phyloP scores from a whole-genome alignment of 768 basidiomycete species.

The Naganishia antarctica region DNA sequence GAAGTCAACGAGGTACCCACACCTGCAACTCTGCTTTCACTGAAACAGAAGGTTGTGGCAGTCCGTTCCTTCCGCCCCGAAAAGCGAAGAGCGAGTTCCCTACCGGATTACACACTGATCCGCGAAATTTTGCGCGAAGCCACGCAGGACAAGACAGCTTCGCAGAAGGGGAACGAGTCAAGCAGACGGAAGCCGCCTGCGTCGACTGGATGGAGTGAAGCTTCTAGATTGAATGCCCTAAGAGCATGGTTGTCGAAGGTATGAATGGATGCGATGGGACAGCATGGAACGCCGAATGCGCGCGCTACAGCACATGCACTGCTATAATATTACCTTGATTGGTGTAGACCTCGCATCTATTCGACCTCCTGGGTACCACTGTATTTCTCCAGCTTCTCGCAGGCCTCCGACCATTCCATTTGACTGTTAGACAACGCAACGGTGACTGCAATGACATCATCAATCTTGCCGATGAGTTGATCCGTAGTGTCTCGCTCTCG shows the following conservation, averaged over 20 bases:
- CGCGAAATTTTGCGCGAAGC: constrained; percentile 6
- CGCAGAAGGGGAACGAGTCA: background rate
- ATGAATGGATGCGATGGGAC: no score
- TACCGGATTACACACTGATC: constrained; percentile 4
- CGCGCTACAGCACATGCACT: no score
- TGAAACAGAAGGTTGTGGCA: background rate
- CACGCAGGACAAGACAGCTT: background rate
- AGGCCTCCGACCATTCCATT: constrained; percentile 73
- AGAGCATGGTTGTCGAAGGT: constrained; percentile 3
- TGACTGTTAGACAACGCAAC: constrained; percentile 69
- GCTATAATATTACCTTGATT: background rate
- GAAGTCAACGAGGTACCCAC: background rate
- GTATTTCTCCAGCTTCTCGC: constrained; percentile 66
- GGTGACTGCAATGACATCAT: constrained; percentile 78
- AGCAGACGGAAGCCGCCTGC: background rate
- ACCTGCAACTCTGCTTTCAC: background rate
- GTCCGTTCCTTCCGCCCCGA: background rate
- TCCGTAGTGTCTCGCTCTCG: constrained; percentile 91
- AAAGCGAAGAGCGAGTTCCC: background rate
- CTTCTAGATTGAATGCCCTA: constrained; percentile 2
- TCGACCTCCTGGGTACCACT: constrained; percentile 79
- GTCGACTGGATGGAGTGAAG: background rate
- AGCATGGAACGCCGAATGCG: no score
- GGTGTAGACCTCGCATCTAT: background rate
- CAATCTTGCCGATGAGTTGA: constrained; percentile 83